Evolutionary conservation across 805 yeast species (phyloP).

Genomic region (Myxozyma neotropica): DNA sequence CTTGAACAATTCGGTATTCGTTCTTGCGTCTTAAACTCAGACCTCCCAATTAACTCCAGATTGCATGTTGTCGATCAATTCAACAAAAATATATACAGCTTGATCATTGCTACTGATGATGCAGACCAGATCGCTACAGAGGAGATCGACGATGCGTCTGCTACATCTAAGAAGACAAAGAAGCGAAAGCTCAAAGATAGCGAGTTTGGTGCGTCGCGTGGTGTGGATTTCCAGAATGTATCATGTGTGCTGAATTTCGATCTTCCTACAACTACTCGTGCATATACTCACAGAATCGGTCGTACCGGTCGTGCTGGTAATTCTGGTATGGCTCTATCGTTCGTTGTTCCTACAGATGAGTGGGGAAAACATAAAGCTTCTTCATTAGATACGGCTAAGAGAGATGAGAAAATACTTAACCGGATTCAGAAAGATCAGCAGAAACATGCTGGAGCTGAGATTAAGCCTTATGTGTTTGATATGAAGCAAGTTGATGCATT

Average conservation of each 20-base stretch:
- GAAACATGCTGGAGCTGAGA: conserved; percentile 50
- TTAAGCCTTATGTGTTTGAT: conserved; percentile 88
- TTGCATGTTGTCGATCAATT: conserved; percentile 94
- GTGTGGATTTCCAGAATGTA: conserved; percentile 94
- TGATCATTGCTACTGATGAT: conserved; percentile 95
- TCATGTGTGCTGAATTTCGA: conserved; percentile 97
- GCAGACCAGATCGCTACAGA: conserved; percentile 53
- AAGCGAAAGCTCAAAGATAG: conserved; percentile 49
- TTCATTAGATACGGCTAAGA: conserved; percentile 64
- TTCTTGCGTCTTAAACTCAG: conserved; percentile 86
- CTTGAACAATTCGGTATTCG: conserved; percentile 93
- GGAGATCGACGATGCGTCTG: conserved; percentile 34
- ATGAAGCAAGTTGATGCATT: conserved; percentile 91
- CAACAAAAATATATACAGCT: conserved; percentile 81
- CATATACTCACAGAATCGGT: conserved; percentile 92
- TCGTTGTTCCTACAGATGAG: conserved; percentile 80
- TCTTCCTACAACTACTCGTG: conserved; percentile 82
- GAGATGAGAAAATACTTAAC: conserved; percentile 81
- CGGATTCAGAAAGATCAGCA: conserved; percentile 77
- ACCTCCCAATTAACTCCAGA: conserved; percentile 88
- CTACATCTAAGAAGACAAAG: conserved; percentile 23
- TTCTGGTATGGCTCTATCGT: conserved; percentile 91
- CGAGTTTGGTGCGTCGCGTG: conserved; percentile 94
- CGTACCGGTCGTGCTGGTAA: conserved; percentile 98
- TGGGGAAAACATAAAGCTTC: conserved; percentile 90